These are phyloP conservation scores for Pleurotus cornucopiae DNA, from an alignment of 768 basidiomycete genomes.

Conservation along the genomic window DNA sequence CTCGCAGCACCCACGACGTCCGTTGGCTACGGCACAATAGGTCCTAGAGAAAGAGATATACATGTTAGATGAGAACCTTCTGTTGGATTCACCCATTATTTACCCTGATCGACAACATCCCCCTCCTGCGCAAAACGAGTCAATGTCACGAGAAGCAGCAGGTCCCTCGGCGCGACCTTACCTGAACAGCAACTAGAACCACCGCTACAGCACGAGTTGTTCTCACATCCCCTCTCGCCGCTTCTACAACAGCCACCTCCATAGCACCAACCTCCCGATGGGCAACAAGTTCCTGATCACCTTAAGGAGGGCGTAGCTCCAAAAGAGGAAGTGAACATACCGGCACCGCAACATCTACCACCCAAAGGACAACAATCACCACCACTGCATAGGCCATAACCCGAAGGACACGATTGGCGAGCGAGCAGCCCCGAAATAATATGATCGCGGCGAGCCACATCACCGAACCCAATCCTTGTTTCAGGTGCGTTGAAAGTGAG, in stretches of 20 bases:
- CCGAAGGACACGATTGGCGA: constrained; percentile 2
- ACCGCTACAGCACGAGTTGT: not conserved
- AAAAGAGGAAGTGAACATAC: not conserved
- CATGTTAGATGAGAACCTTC: not conserved
- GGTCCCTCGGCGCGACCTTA: not conserved
- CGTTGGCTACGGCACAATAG: not conserved
- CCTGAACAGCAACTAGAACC: constrained; percentile 1
- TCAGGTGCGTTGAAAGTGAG: not conserved
- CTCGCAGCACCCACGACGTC: constrained; percentile 1
- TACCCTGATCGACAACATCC: constrained; percentile 1
- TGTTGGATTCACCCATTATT: not conserved
- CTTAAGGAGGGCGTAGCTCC: not conserved
- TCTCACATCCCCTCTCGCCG: not conserved
- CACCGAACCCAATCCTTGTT: not conserved
- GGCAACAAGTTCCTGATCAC: not conserved
- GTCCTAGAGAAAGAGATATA: not conserved
- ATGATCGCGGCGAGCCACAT: not conserved
- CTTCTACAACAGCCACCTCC: not conserved
- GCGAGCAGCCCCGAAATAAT: not conserved
- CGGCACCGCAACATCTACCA: constrained; percentile 2
- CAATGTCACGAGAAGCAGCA: too few relatives aligned
- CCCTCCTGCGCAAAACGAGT: not conserved
- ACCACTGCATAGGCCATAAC: not conserved
- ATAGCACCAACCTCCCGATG: not conserved
- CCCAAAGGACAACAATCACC: constrained; percentile 5